Conservation (phyloP, 2,329 filamentous ascomycete genomes). For the Leptographium flavum region DNA sequence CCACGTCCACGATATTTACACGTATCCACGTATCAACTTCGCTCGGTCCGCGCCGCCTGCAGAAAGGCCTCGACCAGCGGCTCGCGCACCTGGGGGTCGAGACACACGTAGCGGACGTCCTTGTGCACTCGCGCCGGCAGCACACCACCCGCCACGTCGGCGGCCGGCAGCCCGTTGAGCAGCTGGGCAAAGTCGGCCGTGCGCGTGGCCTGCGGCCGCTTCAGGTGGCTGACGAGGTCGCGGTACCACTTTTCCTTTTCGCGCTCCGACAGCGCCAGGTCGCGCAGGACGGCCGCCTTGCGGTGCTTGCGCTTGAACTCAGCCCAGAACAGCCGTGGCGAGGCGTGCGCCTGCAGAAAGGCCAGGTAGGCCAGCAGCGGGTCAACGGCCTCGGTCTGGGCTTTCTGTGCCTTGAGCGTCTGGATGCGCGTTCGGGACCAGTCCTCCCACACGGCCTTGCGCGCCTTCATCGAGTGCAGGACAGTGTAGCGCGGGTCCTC, state of each 20-base stretch:
- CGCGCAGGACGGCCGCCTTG: slow-evolving; percentile 68
- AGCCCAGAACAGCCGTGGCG: slow-evolving; percentile 88
- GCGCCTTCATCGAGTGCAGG: slow-evolving; percentile 63
- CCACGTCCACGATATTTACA: too few species aligned
- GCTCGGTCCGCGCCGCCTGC: too few species aligned
- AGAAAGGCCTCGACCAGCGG: slow-evolving; percentile 53
- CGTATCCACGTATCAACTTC: too few species aligned
- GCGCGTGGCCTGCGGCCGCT: slow-evolving; percentile 48
- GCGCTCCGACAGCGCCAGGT: slow-evolving; percentile 55
- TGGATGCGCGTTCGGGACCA: slow-evolving; percentile 73
- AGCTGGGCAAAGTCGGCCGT: slow-evolving; percentile 56
- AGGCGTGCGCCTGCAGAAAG: slow-evolving; percentile 70
- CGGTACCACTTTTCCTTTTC: slow-evolving; percentile 70
- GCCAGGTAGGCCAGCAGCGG: slow-evolving; percentile 70
- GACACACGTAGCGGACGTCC: slow-evolving; percentile 56
- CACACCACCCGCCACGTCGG: slow-evolving; percentile 42
- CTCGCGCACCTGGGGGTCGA: slow-evolving; percentile 47
- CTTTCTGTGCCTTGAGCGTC: slow-evolving; percentile 55
- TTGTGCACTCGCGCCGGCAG: slow-evolving; percentile 49
- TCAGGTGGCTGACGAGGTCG: slow-evolving; percentile 54
- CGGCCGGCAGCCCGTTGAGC: slow-evolving; percentile 45
- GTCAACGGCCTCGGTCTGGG: slow-evolving; percentile 65
- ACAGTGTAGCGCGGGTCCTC: slow-evolving; percentile 81
- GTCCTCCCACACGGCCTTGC: slow-evolving; percentile 69
- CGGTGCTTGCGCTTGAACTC: slow-evolving; percentile 90